These are phyloP conservation scores for Lipomyces yarrowii DNA, from an alignment of 1,139 yeast genomes.

Conservation along the genomic window DNA sequence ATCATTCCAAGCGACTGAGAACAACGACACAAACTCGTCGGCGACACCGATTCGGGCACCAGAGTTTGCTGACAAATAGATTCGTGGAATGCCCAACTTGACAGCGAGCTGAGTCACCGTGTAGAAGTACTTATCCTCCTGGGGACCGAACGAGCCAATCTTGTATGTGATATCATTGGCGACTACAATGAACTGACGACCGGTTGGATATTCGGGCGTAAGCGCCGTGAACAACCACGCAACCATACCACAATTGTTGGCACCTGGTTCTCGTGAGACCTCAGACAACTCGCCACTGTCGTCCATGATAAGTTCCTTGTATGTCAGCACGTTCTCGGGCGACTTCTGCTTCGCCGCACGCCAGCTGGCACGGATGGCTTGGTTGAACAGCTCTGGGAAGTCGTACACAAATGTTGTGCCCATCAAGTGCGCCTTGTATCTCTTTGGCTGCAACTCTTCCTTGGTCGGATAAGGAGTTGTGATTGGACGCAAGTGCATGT, in stretches of 20 bases:
- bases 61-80: conserved; percentile 94
- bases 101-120: conserved; percentile 92
- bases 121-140: conserved; percentile 87
- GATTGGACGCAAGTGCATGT: conserved; percentile 95
- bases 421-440: conserved; percentile 97
- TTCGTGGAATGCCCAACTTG: conserved; percentile 87
- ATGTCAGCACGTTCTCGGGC: conserved; percentile 77
- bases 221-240: conserved; percentile 89
- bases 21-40: conserved; percentile 87
- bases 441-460: conserved; percentile 97
- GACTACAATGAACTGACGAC: conserved; percentile 87
- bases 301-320: conserved; percentile 81
- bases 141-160: conserved; percentile 99
- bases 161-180: conserved; percentile 97
- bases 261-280: conserved; percentile 93
- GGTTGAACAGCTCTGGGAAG: conserved; percentile 98
- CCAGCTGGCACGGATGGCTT: conserved; percentile 87
- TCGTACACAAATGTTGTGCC: conserved; percentile 98
- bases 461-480: conserved; percentile 96
- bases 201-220: conserved; percentile 96
- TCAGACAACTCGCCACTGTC: conserved; percentile 74
- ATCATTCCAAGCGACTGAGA: conserved; percentile 92
- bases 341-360: conserved; percentile 56
- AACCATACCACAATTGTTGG: conserved; percentile 95
- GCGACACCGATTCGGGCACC: conserved; percentile 99